These are phyloP conservation scores for Colletotrichum sp. DNA, from an alignment of 2,329 filamentous ascomycete species.

Conservation along the genomic window DNA sequence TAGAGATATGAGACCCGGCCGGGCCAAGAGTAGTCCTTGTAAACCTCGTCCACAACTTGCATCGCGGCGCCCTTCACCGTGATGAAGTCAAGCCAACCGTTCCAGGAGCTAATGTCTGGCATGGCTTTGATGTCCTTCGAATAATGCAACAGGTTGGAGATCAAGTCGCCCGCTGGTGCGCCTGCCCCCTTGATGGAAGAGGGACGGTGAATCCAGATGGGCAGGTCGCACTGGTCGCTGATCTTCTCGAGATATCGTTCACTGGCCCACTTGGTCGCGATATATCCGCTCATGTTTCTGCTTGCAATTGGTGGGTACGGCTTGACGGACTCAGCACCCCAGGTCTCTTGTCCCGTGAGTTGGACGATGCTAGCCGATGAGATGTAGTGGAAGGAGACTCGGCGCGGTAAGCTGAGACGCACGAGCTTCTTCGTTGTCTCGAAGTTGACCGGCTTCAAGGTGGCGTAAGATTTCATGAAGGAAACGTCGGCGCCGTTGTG, in stretches of 20 bases:
- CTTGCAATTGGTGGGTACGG: neutral
- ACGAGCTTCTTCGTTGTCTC: constrained; percentile 36
- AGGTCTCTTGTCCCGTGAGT: neutral
- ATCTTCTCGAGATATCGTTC: constrained; percentile 33
- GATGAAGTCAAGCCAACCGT: neutral
- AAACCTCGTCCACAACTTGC: neutral
- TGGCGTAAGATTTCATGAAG: constrained; percentile 39
- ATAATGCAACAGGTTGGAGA: neutral
- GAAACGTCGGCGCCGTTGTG: constrained; percentile 52
- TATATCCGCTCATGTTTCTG: constrained; percentile 29
- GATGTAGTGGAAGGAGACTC: constrained; percentile 33
- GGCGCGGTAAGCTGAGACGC: constrained; percentile 26
- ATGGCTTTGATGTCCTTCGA: neutral
- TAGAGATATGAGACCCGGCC: neutral
- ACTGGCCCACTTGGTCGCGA: constrained; percentile 34
- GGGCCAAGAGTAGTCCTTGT: neutral
- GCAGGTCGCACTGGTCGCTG: neutral
- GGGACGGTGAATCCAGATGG: constrained; percentile 21
- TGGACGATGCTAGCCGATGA: constrained; percentile 26
- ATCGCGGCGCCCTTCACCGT: neutral
- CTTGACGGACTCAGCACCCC: neutral
- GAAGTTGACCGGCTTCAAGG: constrained; percentile 38
- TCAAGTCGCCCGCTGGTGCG: neutral
- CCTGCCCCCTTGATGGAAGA: constrained; percentile 10
- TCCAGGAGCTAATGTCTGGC: neutral